Evolutionary conservation across 139 green algal genomes (phyloP), one percentile per base, ranked within the genome.

Genomic region (Nannochloris sp.): DNA sequence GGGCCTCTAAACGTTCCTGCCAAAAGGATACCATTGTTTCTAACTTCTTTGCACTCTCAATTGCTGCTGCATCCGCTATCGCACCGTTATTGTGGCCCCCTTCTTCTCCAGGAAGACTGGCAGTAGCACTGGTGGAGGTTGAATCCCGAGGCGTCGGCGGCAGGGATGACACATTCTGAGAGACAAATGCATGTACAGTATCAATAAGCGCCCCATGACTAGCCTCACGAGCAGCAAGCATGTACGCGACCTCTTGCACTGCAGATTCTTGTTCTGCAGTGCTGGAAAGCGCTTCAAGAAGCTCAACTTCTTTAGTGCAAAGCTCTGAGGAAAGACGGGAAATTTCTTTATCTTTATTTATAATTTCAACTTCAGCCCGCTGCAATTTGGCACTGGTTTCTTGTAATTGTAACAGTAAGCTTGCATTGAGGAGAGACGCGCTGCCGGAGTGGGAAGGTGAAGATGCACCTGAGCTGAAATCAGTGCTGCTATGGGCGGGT

Each of bases 161-260:
- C 19, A 19, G 19, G 19, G 42, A 51, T 19, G 42, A 51, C 19
- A 19, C 19, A 19, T 19, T 51, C 25, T 65, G 59, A 15, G 30
- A 14, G 14, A 55, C 25, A 65, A 65, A 65, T 27, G 5, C 44
- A n/a, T 23, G n/a, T 4, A 65, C 59, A 36, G 35, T 65, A 25
- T 65, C 59, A 23, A 55, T 33, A 24, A 65, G 25, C 12, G 59
- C 59, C 48, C 37, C 6, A 6, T 47, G 12, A 27, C 13, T 15
- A 45, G 54, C 54, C 15, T 65, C 59, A 13, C 32, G 59, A 24
- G 59, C 25, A 35, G 34, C 34, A n/a, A 65, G 4, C 33, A 65
- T n/a, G 4, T 14, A 24, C 13, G 33, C 48, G 6, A 71, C 31
- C 54, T 71, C 38, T 9, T 24, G 25, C 36, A 42, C 42, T 8